These are phyloP conservation scores for Penicillium aurantiogriseum DNA, from an alignment of 2,329 filamentous ascomycete genomes.

Conservation along the genomic window DNA sequence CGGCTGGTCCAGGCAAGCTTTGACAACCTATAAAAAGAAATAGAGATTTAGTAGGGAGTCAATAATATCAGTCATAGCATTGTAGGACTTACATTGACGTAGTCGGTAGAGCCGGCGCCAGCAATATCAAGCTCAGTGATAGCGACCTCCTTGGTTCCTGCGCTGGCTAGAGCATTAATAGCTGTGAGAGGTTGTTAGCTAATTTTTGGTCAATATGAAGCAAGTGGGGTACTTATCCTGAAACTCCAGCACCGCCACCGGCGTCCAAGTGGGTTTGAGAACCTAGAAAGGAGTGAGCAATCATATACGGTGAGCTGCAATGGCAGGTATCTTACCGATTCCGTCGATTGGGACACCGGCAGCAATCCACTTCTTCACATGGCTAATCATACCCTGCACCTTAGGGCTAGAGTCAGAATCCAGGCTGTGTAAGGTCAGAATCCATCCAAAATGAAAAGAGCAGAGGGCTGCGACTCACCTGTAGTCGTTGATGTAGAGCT, in stretches of 20 bases:
- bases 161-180: slow-evolving; percentile 53
- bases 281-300: slow-evolving; percentile 33
- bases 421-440: slow-evolving; percentile 53
- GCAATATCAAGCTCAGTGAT: slow-evolving; percentile 69
- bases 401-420: slow-evolving; percentile 62
- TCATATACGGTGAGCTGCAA: slow-evolving; percentile 15
- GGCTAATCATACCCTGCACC: slow-evolving; percentile 52
- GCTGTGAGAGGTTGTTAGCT: slow-evolving; percentile 41
- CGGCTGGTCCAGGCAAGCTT: slow-evolving; percentile 57
- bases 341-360: slow-evolving; percentile 65
- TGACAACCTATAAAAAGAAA: slow-evolving; percentile 33
- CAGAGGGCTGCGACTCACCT: slow-evolving; percentile 34
- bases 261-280: slow-evolving; percentile 52
- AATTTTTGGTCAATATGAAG: background rate
- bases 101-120: slow-evolving; percentile 56
- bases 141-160: slow-evolving; percentile 57
- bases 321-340: slow-evolving; percentile 43
- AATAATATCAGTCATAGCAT: slow-evolving; percentile 13
- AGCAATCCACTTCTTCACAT: slow-evolving; percentile 64
- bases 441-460: background rate
- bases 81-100: slow-evolving; percentile 45
- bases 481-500: slow-evolving; percentile 74
- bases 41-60: slow-evolving; percentile 10
- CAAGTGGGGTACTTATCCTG: slow-evolving; percentile 1
- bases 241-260: background rate